Base-by-base conservation (phyloP, 2,329 filamentous ascomycete species). In the Trichoderma polysporum region DNA sequence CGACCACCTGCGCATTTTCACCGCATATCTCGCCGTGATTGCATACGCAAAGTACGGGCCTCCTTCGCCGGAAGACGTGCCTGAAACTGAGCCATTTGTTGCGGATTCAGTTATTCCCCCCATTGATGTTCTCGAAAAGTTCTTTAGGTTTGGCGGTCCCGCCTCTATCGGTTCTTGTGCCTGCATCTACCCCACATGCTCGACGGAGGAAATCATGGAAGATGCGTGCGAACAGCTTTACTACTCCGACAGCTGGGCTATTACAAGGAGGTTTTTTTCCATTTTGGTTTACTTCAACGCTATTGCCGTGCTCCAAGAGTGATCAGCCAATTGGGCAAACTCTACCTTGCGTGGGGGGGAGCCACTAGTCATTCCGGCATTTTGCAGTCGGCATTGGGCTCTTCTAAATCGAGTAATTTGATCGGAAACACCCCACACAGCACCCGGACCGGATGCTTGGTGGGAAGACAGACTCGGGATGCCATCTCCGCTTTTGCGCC, bases 1-100 rank as follows among this genome's bases (percentile, higher is more conserved):
- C 52, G 75, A 76, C 52, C 74, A 75, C 33, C 70, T 77, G 70
- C 73, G 75, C 6, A 39, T 76, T 1, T 77, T 77, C 61, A 76
- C 75, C 71, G 74, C 74, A 58, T 77, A 74, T 56, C 72, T 74
- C 10, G 74, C 74, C 52, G 69, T 77, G 12, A 65, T 76, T 29
- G 71, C 74, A 1, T 76, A 68, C 37, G 69, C 69, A 2, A 69
- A 71, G 2, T 73, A 76, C 57, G 71, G 70, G 15, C 73, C 69
- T 2, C 22, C 29, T n/a, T 60, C 62, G 1, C 10, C 25, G 3
- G 8, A 13, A 53, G 29, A 19, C 25, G 3, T n/a, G 5, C 13
- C 29, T 0, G 50, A 57, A 22, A 12, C 9, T 15, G 15, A 56
- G 3, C 25, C 57, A 19, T 67, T 75, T 2, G 70, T 64, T 2